Conservation (phyloP, 441 rosid species). For the Flueggea neowawraea region DNA sequence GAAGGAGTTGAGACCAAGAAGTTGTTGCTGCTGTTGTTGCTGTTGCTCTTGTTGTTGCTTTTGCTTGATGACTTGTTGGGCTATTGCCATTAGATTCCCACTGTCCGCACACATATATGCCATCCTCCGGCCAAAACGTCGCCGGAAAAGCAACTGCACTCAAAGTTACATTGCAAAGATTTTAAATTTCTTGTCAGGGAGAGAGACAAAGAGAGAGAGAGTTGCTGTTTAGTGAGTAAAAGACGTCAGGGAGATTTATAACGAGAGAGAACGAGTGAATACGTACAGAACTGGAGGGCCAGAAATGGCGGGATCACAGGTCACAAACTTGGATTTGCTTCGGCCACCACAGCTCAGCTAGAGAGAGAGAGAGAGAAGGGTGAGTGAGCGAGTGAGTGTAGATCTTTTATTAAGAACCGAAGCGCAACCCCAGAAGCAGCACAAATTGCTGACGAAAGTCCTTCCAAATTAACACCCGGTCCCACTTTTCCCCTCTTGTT, state of each 20-base stretch:
- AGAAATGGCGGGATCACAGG: slow-evolving; percentile 11
- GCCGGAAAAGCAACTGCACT: slow-evolving; percentile 32
- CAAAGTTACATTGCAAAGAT: slow-evolving; percentile 15
- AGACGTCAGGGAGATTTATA: not conserved
- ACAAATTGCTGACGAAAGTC: slow-evolving; percentile 18
- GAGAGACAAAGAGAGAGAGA: not conserved
- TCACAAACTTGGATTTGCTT: slow-evolving; percentile 14
- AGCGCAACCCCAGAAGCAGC: not conserved
- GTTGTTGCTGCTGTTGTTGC: too few species aligned
- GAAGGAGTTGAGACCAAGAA: slow-evolving; percentile 38
- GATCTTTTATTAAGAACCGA: not conserved
- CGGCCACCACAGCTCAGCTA: not conserved
- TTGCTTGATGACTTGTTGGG: slow-evolving; percentile 89
- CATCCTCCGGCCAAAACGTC: slow-evolving; percentile 55
- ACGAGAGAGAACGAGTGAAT: slow-evolving; percentile 13
- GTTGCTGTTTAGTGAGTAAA: not conserved
- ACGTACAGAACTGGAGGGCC: slow-evolving; percentile 12
- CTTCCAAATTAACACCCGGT: slow-evolving; percentile 3
- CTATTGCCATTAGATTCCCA: slow-evolving; percentile 94
- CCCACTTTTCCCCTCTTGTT: too few species aligned
- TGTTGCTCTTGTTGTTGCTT: slow-evolving; percentile 73
- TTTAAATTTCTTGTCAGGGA: slow-evolving; percentile 7
- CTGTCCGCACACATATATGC: slow-evolving; percentile 89
- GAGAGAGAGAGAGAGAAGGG: not conserved
- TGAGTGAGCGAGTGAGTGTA: not conserved